A percentile compares a stretch with the other conserved stretches of the same genome.
Evolutionary conservation across 768 basidiomycete genomes (phyloP).

Genomic region (Piloderma croceum): DNA sequence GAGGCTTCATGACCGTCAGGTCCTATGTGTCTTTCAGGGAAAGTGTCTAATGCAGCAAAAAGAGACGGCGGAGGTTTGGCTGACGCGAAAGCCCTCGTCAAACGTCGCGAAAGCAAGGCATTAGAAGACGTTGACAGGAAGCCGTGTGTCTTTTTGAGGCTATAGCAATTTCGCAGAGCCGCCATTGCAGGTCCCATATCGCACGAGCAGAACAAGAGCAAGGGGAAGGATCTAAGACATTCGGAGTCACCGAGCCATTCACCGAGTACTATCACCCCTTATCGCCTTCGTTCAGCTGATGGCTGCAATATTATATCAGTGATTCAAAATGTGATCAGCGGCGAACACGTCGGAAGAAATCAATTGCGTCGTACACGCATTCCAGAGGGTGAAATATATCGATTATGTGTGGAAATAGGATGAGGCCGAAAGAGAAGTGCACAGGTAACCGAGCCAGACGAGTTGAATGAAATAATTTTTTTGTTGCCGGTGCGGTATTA

Average conservation of each 20-base stretch:
- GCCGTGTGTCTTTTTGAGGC: no score
- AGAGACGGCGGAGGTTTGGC: constrained; percentile 56
- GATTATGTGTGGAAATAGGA: no score
- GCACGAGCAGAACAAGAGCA: constrained; percentile 15
- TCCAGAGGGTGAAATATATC: no score
- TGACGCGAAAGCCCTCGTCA: constrained; percentile 49
- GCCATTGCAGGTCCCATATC: constrained; percentile 19
- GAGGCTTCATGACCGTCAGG: constrained; percentile 78
- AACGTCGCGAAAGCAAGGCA: constrained; percentile 14
- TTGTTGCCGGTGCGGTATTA: no score
- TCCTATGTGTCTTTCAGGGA: constrained; percentile 87
- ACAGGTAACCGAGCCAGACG: no score
- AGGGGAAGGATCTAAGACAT: constrained; percentile 19
- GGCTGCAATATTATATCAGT: no score
- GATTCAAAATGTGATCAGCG: no score
- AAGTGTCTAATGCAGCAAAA: constrained; percentile 85
- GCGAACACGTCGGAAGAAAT: no score
- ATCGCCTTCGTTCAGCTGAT: constrained; percentile 5
- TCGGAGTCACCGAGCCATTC: constrained; percentile 36
- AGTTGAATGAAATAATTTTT: no score
- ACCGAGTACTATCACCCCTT: constrained; percentile 23
- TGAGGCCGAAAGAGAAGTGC: no score
- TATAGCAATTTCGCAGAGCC: constrained; percentile 22
- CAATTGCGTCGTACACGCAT: no score
- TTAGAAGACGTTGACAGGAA: constrained; percentile 14